A percentile compares a stretch with the other conserved stretches of the same genome.
Evolutionary conservation across 306 rosid species (phyloP).

Genomic region (Amphicarpaea edgeworthii): DNA sequence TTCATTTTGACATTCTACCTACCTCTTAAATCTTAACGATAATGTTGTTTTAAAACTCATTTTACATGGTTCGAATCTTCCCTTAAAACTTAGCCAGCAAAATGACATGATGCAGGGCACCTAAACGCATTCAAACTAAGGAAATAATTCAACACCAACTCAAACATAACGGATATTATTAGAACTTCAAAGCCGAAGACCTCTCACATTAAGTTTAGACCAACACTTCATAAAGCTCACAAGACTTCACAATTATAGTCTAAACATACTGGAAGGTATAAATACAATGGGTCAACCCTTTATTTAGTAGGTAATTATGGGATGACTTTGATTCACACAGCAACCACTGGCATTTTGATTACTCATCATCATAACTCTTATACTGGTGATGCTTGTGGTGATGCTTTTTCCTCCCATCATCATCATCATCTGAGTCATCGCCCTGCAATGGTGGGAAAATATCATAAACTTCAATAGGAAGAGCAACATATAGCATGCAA

Average conservation of each 20-base stretch:
- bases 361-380: constrained; percentile 78
- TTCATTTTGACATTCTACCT: neutral
- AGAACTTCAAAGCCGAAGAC: constrained; percentile 28
- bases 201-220: constrained; percentile 36
- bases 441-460: constrained; percentile 53
- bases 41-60: neutral
- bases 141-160: neutral
- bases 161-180: neutral
- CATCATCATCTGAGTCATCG: constrained; percentile 67
- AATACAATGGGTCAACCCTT: constrained; percentile 56
- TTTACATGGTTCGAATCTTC: neutral
- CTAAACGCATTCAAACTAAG: neutral
- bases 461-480: constrained; percentile 6
- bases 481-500: neutral
- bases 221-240: constrained; percentile 40
- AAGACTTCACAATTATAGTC: constrained; percentile 40
- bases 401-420: constrained; percentile 63
- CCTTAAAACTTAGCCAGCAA: neutral
- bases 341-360: constrained; percentile 34
- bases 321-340: constrained; percentile 49
- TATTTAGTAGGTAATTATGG: constrained; percentile 65
- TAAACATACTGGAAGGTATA: constrained; percentile 39
- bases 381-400: constrained; percentile 61
- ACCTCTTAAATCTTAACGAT: neutral
- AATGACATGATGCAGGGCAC: neutral